Evolutionary conservation across 352 stramenopile genomes (phyloP), one percentile per base, ranked within the genome.

Genomic region (Globisporangium nodosum): DNA sequence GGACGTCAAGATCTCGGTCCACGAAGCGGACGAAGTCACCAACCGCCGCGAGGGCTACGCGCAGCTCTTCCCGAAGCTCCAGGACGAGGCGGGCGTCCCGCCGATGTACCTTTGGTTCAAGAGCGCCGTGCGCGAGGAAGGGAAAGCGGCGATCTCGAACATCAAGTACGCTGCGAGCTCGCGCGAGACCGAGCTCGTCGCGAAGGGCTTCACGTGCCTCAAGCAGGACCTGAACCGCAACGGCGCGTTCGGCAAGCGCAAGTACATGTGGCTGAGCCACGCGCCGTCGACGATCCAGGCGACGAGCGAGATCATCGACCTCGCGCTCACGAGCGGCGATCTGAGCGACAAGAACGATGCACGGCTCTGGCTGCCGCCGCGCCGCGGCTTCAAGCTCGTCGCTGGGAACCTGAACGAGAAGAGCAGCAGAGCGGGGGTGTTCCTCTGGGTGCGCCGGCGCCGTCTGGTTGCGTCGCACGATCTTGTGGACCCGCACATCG

Each of bases 321-420:
- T 93, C 5, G 80, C 69, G 9, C 68, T 93, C 1, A 85, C 78
- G 12, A 77, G 72, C 54, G 81, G 81, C 11, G 78, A 88, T 27
- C 53, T 88, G 57, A 80, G 75, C 45, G 81, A 91, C 57, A 74
- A 80, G 56, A 81, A 79, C 40, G 72, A 85, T 9, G 79, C 83
- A 35, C 68, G 68, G 3, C 51, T 93, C 40, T 93, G 79, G 79
- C 52, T 93, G 6, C 81, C 83, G 3, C 76, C 74, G 31, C 70
- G 87, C 43, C 74, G 83, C 54, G 83, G 83, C 15, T 93, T 91
- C 61, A 91, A 90, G 58, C 64, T 89, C 30, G 72, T 93, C 0
- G 54, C 66, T 0, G 81, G 79, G 16, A 86, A 87, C 47, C 63
- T 93, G 35, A 88, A 86, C 54, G 78, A 88, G 27, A 87, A 86